These are phyloP conservation scores for Rhizopus stolonifer DNA, from an alignment of 371 early-diverging fungal genomes.

Conservation along the genomic window DNA sequence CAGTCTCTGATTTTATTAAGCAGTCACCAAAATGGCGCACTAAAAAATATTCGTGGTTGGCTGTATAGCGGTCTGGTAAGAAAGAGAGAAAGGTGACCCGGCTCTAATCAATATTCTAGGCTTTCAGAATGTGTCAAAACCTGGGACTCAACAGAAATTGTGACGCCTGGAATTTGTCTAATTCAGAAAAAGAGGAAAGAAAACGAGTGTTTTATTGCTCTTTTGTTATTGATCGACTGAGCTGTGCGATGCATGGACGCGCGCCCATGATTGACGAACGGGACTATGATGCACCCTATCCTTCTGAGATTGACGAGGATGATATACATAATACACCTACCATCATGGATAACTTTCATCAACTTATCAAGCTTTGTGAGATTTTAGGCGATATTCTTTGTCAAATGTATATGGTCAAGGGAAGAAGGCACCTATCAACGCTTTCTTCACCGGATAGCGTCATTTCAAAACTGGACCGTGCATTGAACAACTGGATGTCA, in stretches of 20 bases:
- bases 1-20: constrained; percentile 45
- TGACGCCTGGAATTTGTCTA: constrained; percentile 51
- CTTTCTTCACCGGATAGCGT: constrained; percentile 38
- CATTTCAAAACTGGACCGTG: constrained; percentile 45
- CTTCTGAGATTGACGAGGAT: constrained; percentile 38
- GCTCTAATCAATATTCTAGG: constrained; percentile 38
- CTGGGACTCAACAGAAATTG: constrained; percentile 61
- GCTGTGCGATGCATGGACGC: constrained; percentile 52
- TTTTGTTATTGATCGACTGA: constrained; percentile 59
- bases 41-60: constrained; percentile 49
- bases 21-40: constrained; percentile 49
- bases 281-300: constrained; percentile 51
- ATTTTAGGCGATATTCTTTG: constrained; percentile 43
- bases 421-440: constrained; percentile 32
- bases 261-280: constrained; percentile 52
- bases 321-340: constrained; percentile 30
- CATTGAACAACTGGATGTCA: constrained; percentile 52
- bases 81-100: too few relatives aligned
- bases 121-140: constrained; percentile 65
- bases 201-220: constrained; percentile 64
- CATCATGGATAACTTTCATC: constrained; percentile 42
- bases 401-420: constrained; percentile 46
- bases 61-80: constrained; percentile 51
- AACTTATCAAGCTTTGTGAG: constrained; percentile 42
- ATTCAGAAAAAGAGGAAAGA: constrained; percentile 52